Evolutionary conservation across 2,329 filamentous ascomycete species (phyloP).

Genomic region (Fusarium sp.): DNA sequence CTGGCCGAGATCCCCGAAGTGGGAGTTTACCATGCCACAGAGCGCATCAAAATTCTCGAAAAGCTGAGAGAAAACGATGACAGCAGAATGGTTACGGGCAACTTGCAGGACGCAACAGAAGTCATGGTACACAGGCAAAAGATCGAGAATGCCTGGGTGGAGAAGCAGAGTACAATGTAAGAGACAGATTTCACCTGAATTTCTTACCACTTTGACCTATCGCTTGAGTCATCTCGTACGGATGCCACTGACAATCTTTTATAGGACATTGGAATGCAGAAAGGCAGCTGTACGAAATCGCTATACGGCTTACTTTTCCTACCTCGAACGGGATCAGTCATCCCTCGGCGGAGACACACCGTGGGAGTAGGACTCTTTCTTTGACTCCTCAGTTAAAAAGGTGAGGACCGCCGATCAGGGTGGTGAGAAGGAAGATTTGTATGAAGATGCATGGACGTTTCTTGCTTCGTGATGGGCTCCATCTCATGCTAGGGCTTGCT

Average conservation of each 20-base stretch:
- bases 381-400: background rate
- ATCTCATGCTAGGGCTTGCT: background rate
- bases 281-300: background rate
- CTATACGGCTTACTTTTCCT: background rate
- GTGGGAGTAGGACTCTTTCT: too few relatives aligned
- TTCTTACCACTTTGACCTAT: background rate
- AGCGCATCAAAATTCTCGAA: rapidly evolving
- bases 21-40: background rate
- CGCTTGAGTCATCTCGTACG: background rate
- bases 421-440: background rate
- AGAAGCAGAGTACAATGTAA: background rate
- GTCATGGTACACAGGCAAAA: background rate
- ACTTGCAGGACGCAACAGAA: background rate
- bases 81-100: too few relatives aligned
- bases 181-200: background rate
- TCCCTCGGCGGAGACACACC: too few relatives aligned
- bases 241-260: background rate
- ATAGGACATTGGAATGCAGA: background rate
- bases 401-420: background rate
- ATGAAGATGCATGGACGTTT: background rate
- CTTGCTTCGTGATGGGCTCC: background rate
- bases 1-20: background rate
- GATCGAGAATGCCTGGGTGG: background rate
- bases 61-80: background rate
- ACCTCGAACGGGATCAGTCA: background rate